These are phyloP conservation scores for Xylaria digitata DNA, from an alignment of 2,329 filamentous ascomycete genomes.

Conservation along the genomic window DNA sequence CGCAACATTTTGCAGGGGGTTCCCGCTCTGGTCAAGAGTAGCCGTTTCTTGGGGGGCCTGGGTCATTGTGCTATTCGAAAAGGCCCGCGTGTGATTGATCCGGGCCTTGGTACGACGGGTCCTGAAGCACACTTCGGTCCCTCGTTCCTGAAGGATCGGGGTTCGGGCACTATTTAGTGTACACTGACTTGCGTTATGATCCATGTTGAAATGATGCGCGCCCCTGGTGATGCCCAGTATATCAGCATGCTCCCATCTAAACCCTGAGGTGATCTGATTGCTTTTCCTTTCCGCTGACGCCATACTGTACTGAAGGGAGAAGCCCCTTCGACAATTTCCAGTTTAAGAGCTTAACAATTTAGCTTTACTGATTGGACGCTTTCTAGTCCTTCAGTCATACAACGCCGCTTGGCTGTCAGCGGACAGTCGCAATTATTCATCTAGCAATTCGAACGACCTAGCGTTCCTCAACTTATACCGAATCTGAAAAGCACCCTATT, in stretches of 20 bases:
- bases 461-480: conserved; percentile 12
- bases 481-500: conserved; percentile 1
- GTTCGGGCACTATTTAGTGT: conserved; percentile 31
- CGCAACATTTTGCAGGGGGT: conserved; percentile 31
- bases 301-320: conserved; percentile 24
- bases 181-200: conserved; percentile 28
- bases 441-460: conserved; percentile 16
- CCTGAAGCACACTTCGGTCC: conserved; percentile 29
- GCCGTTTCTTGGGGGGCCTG: conserved; percentile 15
- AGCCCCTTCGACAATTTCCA: conserved; percentile 22
- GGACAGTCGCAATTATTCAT: conserved; percentile 42
- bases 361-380: conserved; percentile 40
- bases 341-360: conserved; percentile 25
- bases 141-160: conserved; percentile 30
- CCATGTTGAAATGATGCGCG: conserved; percentile 29
- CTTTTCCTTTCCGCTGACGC: conserved; percentile 37
- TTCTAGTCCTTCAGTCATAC: conserved; percentile 39
- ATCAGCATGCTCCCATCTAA: conserved; percentile 44
- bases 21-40: conserved; percentile 22
- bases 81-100: conserved; percentile 26
- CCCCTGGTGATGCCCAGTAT: conserved; percentile 38
- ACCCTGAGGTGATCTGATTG: conserved; percentile 39
- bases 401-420: conserved; percentile 49
- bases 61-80: conserved; percentile 29
- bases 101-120: conserved; percentile 26